Conservation (phyloP, 257 asterid genomes). For the Solanum chmielewskii region DNA sequence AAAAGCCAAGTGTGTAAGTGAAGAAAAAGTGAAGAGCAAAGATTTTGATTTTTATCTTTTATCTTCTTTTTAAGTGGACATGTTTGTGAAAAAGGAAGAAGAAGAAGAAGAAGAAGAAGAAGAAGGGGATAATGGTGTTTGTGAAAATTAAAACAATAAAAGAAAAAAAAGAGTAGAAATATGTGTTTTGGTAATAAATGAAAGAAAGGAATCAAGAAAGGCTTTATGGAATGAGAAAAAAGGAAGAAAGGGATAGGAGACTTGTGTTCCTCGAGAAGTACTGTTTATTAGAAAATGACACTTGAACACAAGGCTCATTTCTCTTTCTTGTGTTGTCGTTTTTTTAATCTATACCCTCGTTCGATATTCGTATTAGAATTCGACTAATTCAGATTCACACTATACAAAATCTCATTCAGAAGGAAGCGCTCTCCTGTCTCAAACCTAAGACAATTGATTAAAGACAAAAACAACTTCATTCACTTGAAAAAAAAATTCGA, state of each 20-base stretch:
- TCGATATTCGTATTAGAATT: no score
- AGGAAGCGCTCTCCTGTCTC: background rate
- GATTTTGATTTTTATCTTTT: background rate
- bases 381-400: background rate
- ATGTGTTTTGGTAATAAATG: background rate
- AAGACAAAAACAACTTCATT: no score
- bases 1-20: background rate
- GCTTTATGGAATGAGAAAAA: constrained; percentile 10
- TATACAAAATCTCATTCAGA: fast-evolving
- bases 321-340: constrained; percentile 6
- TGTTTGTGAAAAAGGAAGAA: background rate
- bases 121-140: background rate
- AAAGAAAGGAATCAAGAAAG: background rate
- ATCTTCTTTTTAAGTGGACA: background rate
- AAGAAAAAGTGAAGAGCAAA: background rate
- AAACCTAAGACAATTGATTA: no score
- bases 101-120: background rate
- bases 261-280: constrained; percentile 57
- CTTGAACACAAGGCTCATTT: constrained; percentile 37
- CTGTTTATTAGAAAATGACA: constrained; percentile 83
- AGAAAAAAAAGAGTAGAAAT: background rate
- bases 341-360: fast-evolving
- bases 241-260: constrained; percentile 17
- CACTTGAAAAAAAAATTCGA: fast-evolving
- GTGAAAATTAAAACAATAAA: background rate